Evolutionary conservation across 2,329 filamentous ascomycete genomes (phyloP).

Genomic region (Waltergamsia citrina): DNA sequence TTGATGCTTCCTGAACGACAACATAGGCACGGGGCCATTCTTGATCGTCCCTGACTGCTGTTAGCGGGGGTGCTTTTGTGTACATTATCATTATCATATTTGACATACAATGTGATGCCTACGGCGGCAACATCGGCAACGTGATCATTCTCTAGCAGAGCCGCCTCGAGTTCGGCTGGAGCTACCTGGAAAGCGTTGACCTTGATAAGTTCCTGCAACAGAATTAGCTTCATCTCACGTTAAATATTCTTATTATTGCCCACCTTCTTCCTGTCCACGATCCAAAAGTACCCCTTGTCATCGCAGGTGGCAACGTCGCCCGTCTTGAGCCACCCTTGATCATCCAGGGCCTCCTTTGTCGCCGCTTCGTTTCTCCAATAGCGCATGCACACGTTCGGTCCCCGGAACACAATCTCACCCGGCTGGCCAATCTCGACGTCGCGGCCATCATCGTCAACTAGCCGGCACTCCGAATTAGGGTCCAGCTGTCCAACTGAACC

Average conservation of each 20-base stretch:
- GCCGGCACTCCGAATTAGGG: slow-evolving; percentile 42
- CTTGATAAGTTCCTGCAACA: slow-evolving; percentile 44
- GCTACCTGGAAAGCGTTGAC: slow-evolving; percentile 51
- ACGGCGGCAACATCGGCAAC: slow-evolving; percentile 46
- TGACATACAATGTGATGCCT: slow-evolving; percentile 34
- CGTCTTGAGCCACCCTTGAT: slow-evolving; percentile 48
- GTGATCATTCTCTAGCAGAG: slow-evolving; percentile 38
- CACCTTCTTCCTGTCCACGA: slow-evolving; percentile 38
- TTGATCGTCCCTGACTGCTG: slow-evolving; percentile 25
- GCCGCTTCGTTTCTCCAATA: slow-evolving; percentile 49
- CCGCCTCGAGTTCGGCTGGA: slow-evolving; percentile 46
- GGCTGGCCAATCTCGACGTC: slow-evolving; percentile 36
- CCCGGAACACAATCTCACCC: slow-evolving; percentile 44
- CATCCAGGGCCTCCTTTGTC: slow-evolving; percentile 37
- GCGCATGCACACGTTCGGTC: slow-evolving; percentile 47
- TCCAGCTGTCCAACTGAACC: slow-evolving; percentile 42
- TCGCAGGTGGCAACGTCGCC: slow-evolving; percentile 45
- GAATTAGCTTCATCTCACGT: slow-evolving; percentile 8
- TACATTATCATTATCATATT: not conserved
- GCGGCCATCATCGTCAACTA: slow-evolving; percentile 41
- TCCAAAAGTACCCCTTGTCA: slow-evolving; percentile 33
- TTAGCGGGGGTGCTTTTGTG: not conserved
- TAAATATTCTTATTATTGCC: slow-evolving; percentile 3
- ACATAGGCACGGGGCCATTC: slow-evolving; percentile 46
- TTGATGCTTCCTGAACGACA: slow-evolving; percentile 33